Evolutionary conservation across 2,329 filamentous ascomycete genomes (phyloP), one percentile per base, ranked within the genome.

Genomic region (Aspergillus ruber): DNA sequence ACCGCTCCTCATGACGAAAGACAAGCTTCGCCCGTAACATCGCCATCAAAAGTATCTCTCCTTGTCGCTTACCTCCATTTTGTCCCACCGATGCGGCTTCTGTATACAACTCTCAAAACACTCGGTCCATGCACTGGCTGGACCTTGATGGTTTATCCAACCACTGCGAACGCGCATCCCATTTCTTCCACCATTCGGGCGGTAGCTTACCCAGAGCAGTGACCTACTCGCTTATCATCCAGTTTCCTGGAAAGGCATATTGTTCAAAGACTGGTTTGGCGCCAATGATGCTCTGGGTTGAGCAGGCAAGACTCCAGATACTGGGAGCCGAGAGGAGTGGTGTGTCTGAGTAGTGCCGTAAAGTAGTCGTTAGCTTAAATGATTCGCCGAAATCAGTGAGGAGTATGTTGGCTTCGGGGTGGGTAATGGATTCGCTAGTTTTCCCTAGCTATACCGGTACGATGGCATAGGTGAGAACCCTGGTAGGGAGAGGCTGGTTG

Each of bases 251-350:
- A 12, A 49, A 43, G 6, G 57, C 35, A 7, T 57, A 55, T 0
- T 52, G 49, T 15, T 56, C 57, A 38, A 65, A 56, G 17, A 61
- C 53, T 8, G 56, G 45, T 23, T 54, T 48, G 6, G 50, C 45
- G 1, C 54, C 59, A n/a, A 72, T 45, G 5, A 70, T 51, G 33
- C 55, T 59, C 52, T 60, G 71, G 13, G 70, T 63, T 0, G 57
- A 50, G 46, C 66, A 71, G 1, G 56, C 60, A 15, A 56, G 45
- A 6, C 47, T 55, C 50, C 50, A 56, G 7, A 51, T 47, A 49
- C 70, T 65, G 7, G 59, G 61, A 3, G 54, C 52, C 35, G 63
- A 45, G 15, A 54, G n/a, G 25, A 45, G 36, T n/a, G 57, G 56
- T 20, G 50, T 54, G 51, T 61, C 49, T 25, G 54, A 52, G 18